Conservation (phyloP, 176 grass and related monocot species). For the Hordeum vulgare region MorexV3_pseudomolecules_assembly NC_058522.1:521111485-521111984, state of each 20-base stretch:
- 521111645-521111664: background rate
- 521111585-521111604: background rate
- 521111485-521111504: background rate
- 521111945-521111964: conserved; percentile 78
- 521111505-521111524: background rate
- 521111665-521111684: no score
- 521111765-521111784: background rate
- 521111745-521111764: background rate
- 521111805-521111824: background rate
- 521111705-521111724: background rate
- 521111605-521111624: background rate
- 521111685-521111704: background rate
- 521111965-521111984: conserved; percentile 84
- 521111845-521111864: background rate
- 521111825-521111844: background rate
- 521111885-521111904: conserved; percentile 84
- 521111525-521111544: background rate
- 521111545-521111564: background rate
- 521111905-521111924: conserved; percentile 74
- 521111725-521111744: background rate
- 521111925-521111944: conserved; percentile 86
- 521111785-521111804: background rate
- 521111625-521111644: no score
- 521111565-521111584: background rate
- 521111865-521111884: conserved; percentile 39